A percentile compares a stretch with the other conserved stretches of the same genome.
Evolutionary conservation across 1,284 basidiomycete species (phyloP).

Genomic region (Puccinia novopanici): DNA sequence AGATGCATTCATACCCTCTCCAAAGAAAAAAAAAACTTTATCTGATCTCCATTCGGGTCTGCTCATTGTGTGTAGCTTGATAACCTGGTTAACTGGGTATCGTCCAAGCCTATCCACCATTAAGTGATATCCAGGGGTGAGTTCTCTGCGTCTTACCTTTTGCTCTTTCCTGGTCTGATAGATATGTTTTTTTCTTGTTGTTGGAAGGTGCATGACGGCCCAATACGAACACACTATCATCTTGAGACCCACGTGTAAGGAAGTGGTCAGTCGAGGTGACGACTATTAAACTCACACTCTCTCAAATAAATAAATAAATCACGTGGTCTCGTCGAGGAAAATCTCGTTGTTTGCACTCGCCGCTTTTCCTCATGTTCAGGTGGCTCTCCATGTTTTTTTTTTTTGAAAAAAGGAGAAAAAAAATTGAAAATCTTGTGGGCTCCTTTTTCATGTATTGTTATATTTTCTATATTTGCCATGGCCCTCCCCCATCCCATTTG

Average conservation of each 20-base stretch:
- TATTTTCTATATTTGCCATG: too few relatives aligned
- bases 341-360: too few relatives aligned
- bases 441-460: too few relatives aligned
- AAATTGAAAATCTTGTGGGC: too few relatives aligned
- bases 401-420: too few relatives aligned
- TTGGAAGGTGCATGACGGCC: constrained; percentile 81
- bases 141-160: constrained; percentile 57
- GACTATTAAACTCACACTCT: constrained; percentile 68
- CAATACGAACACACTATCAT: constrained; percentile 95
- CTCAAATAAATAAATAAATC: background rate
- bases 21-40: background rate
- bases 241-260: constrained; percentile 85
- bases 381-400: too few relatives aligned
- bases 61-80: constrained; percentile 68
- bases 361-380: too few relatives aligned
- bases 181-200: background rate
- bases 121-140: constrained; percentile 67
- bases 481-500: too few relatives aligned
- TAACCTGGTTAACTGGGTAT: constrained; percentile 82
- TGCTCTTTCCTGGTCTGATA: background rate
- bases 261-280: constrained; percentile 89
- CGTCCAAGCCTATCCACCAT: constrained; percentile 91
- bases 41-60: constrained; percentile 41
- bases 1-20: too few relatives aligned
- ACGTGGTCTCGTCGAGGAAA: too few relatives aligned